phyloP scores from a whole-genome alignment of 2,329 filamentous ascomycete genomes.

The Aschersonia sp. region DNA sequence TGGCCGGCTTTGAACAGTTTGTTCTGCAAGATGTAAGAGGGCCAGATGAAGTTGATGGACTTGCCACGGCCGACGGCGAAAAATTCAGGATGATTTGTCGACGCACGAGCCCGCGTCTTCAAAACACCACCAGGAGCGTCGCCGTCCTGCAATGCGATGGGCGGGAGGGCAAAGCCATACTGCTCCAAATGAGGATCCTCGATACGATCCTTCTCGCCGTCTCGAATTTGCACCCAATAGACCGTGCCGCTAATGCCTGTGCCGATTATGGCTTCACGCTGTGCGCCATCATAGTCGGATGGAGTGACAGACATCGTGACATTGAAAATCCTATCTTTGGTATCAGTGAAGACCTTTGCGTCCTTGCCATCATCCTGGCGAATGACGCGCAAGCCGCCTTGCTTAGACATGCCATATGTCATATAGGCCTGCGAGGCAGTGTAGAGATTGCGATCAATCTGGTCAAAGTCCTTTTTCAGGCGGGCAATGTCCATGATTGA shows the following conservation, averaged over 20 bases:
- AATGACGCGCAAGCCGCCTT: slow-evolving; percentile 84
- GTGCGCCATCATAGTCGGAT: slow-evolving; percentile 36
- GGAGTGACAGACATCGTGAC: slow-evolving; percentile 66
- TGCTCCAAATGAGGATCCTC: slow-evolving; percentile 68
- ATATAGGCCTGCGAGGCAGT: slow-evolving; percentile 86
- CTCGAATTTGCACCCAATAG: slow-evolving; percentile 82
- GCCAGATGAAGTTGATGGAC: slow-evolving; percentile 81
- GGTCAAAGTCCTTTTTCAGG: slow-evolving; percentile 95
- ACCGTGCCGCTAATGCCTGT: slow-evolving; percentile 91
- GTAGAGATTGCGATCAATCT: slow-evolving; percentile 86
- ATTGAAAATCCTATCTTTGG: slow-evolving; percentile 89
- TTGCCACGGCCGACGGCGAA: slow-evolving; percentile 94
- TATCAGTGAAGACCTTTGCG: slow-evolving; percentile 81
- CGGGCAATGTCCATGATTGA: slow-evolving; percentile 84
- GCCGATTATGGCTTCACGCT: slow-evolving; percentile 72
- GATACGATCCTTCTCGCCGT: slow-evolving; percentile 64
- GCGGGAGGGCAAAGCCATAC: slow-evolving; percentile 79
- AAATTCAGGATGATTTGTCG: slow-evolving; percentile 77
- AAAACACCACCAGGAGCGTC: slow-evolving; percentile 84
- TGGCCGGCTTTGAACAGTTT: slow-evolving; percentile 49
- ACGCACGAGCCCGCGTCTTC: slow-evolving; percentile 88
- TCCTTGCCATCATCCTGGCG: slow-evolving; percentile 87
- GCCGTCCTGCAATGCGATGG: slow-evolving; percentile 72
- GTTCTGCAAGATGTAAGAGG: slow-evolving; percentile 47
- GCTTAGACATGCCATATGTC: slow-evolving; percentile 85